These are phyloP conservation scores for Forsythia suspensa DNA, from an alignment of 257 asterid genomes.

Conservation along the genomic window DNA sequence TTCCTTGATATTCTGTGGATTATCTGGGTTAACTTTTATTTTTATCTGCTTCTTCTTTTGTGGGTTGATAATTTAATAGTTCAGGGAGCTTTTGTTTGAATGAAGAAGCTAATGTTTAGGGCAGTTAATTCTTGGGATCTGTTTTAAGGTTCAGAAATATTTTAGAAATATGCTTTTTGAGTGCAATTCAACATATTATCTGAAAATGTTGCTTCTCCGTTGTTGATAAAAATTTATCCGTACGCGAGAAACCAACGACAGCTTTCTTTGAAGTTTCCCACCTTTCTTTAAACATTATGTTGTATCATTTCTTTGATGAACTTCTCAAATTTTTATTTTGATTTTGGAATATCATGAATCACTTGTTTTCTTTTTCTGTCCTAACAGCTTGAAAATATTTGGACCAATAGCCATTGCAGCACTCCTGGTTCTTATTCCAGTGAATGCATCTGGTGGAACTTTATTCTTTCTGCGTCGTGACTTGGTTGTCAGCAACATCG, in stretches of 20 bases:
- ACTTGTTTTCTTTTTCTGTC: slow-evolving; percentile 9
- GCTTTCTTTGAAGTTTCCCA: background rate
- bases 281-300: background rate
- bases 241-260: background rate
- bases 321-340: slow-evolving; percentile 1
- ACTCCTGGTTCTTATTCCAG: slow-evolving; percentile 87
- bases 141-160: slow-evolving; percentile 11
- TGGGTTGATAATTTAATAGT: background rate
- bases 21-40: background rate
- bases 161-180: background rate
- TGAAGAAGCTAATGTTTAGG: slow-evolving; percentile 6
- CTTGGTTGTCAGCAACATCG: slow-evolving; percentile 89
- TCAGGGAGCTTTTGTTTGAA: background rate
- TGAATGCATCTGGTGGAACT: slow-evolving; percentile 76
- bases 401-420: slow-evolving; percentile 80
- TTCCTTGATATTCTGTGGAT: background rate
- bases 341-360: slow-evolving; percentile 4
- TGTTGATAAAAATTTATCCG: background rate
- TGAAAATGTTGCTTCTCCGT: background rate
- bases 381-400: slow-evolving; percentile 75
- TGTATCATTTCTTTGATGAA: background rate
- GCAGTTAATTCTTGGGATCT: slow-evolving; percentile 7
- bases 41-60: background rate
- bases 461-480: slow-evolving; percentile 66
- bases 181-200: background rate